A percentile compares a stretch with the other conserved stretches of the same genome.
These are phyloP conservation scores for Lanmaoa rubissima DNA, from an alignment of 768 basidiomycete species.

Conservation along the genomic window DNA sequence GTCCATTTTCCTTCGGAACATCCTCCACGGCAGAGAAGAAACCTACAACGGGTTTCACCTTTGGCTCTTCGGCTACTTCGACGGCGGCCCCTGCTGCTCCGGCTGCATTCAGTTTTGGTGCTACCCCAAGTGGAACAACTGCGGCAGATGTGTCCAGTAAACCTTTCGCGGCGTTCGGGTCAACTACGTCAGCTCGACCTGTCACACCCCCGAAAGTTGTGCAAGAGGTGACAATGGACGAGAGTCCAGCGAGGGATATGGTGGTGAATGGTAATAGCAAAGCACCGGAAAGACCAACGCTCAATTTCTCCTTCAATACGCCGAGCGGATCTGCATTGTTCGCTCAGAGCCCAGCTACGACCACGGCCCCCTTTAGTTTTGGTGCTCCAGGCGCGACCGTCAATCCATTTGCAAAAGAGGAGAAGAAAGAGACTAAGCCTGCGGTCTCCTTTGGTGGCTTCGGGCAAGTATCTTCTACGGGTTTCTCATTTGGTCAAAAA, in stretches of 20 bases:
- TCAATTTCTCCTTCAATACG: conserved; percentile 48
- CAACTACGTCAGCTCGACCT: conserved; percentile 43
- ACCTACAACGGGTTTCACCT: conserved; percentile 40
- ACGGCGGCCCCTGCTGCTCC: conserved; percentile 34
- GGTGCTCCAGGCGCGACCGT: conserved; percentile 27
- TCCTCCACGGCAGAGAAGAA: conserved; percentile 38
- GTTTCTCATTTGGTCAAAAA: conserved; percentile 49
- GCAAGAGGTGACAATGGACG: conserved; percentile 76
- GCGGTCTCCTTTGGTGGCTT: conserved; percentile 47
- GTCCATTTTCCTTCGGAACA: conserved; percentile 30
- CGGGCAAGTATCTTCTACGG: conserved; percentile 40
- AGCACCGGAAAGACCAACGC: conserved; percentile 40
- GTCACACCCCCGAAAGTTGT: conserved; percentile 65
- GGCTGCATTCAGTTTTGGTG: conserved; percentile 47
- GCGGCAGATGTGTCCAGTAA: conserved; percentile 47
- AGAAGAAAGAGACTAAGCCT: conserved; percentile 43
- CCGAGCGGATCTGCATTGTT: conserved; percentile 37
- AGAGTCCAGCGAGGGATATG: conserved; percentile 70
- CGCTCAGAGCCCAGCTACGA: conserved; percentile 33
- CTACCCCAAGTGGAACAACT: conserved; percentile 34
- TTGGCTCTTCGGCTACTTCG: conserved; percentile 39
- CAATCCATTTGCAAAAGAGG: conserved; percentile 52
- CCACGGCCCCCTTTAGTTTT: conserved; percentile 36
- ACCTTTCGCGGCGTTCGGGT: conserved; percentile 52
- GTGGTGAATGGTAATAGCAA: conserved; percentile 40